Conservation (phyloP, 176 grass and related monocot species). For the Phyllostachys edulis region DNA sequence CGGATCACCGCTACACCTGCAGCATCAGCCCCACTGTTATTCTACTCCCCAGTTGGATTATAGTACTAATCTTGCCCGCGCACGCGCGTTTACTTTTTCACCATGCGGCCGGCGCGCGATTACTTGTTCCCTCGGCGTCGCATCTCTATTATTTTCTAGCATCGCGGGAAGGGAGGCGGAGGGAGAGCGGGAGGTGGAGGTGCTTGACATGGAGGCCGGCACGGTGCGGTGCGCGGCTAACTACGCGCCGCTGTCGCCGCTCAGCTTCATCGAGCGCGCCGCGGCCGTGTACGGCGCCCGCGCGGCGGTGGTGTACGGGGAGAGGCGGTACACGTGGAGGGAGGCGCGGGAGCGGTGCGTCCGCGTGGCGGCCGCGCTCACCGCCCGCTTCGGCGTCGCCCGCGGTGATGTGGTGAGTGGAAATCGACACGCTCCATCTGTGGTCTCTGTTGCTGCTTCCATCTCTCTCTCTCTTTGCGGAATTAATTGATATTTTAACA, state of each 20-base stretch:
- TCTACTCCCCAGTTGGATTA: constrained; percentile 18
- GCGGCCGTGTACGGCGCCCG: constrained; percentile 55
- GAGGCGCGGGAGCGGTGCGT: constrained; percentile 44
- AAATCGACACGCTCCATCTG: neutral
- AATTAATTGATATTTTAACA: no score
- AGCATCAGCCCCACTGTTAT: neutral
- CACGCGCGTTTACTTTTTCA: neutral
- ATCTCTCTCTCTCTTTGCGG: neutral
- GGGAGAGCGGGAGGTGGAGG: neutral
- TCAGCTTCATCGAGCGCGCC: constrained; percentile 75
- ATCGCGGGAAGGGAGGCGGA: neutral
- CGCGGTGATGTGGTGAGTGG: constrained; percentile 59
- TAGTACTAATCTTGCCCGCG: neutral
- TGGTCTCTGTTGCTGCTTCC: neutral
- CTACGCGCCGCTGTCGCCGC: constrained; percentile 60
- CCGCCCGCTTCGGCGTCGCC: constrained; percentile 43
- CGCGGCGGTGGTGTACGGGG: constrained; percentile 37
- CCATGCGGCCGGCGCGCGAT: neutral
- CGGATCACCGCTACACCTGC: neutral
- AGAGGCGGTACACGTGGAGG: constrained; percentile 45
- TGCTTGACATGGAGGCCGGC: constrained; percentile 48
- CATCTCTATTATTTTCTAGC: constrained; percentile 16
- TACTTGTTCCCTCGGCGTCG: neutral
- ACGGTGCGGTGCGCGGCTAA: constrained; percentile 60
- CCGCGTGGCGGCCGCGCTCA: constrained; percentile 55